phyloP scores from a whole-genome alignment of 2,329 filamentous ascomycete species.

The Chrysosporium queenslandicum region DNA sequence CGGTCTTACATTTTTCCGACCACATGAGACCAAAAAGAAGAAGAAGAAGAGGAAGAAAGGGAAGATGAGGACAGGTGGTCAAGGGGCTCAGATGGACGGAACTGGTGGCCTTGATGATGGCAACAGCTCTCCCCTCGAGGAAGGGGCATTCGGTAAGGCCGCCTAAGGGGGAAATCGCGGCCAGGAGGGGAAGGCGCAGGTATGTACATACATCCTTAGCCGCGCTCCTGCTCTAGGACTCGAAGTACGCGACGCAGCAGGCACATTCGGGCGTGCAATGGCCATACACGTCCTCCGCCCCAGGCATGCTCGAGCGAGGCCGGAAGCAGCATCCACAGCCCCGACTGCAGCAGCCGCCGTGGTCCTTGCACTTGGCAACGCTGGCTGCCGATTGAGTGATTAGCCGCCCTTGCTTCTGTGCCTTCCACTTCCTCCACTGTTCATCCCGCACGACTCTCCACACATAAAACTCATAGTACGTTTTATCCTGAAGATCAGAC shows the following conservation, averaged over 20 bases:
- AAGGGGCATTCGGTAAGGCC: too few relatives aligned
- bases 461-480: neutral
- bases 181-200: too few relatives aligned
- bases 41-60: neutral
- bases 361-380: neutral
- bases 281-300: neutral
- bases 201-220: too few relatives aligned
- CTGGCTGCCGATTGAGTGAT: neutral
- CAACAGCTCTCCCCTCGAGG: too few relatives aligned
- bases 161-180: too few relatives aligned
- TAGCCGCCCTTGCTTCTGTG: neutral
- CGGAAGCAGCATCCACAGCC: neutral
- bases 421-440: neutral
- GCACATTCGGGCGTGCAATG: neutral
- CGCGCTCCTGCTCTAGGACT: neutral
- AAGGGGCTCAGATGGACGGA: too few relatives aligned
- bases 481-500: neutral
- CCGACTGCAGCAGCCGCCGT: neutral
- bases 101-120: too few relatives aligned
- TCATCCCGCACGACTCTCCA: neutral
- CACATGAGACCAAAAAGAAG: too few relatives aligned
- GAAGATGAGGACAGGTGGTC: too few relatives aligned
- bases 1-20: too few relatives aligned
- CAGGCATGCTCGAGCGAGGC: neutral
- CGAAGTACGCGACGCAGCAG: neutral